Evolutionary conservation across 305 asterid species (phyloP), one percentile per base, ranked within the genome.

Genomic region (Fraxinus dipetala): DNA sequence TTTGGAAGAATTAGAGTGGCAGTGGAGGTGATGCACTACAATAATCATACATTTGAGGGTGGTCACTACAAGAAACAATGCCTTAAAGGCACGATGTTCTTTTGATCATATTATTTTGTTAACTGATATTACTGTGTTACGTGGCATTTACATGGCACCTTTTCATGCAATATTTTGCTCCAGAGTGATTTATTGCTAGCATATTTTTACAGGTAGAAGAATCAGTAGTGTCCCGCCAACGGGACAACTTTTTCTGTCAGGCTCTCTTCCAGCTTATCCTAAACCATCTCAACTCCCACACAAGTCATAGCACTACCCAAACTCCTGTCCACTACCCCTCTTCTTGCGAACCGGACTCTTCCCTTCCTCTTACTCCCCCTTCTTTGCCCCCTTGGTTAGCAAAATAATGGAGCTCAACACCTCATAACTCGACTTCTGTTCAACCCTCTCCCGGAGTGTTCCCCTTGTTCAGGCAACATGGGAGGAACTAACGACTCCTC

Each of bases 1-100:
- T 31, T 13, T 70, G 79, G 93, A 92, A 61, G 89, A 80, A 26
- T 59, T 91, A 38, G 93, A 81, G 81, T 91, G 96, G 97, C 96
- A 94, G 32, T 84, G 73, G 67, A 81, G 77, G 38, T 85, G 82
- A 89, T 20, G 43, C 6, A 30, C 43, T 5, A 31, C 45, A 13
- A 30, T 38, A 69, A 69, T 65, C 34, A 65, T 26, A 10, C 34
- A 10, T 65, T 65, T 26, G 38, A 69, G 4, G 22, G 7, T 67
- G 36, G 38, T 67, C 75, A 13, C 5, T 30, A 0, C 11, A 51
- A 51, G 22, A 51, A 51, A 51, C 22, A 69, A 28, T 30, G 40
- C 40, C 75, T 14, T 11, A 30, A 13, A 70, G 70, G 14, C 13
- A 16, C 6, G 26, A 70, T 70, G 45, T 70, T 31, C 11, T 31